Evolutionary conservation across 2,329 filamentous ascomycete species (phyloP).

Genomic region (Podosphaera aphanis): DNA sequence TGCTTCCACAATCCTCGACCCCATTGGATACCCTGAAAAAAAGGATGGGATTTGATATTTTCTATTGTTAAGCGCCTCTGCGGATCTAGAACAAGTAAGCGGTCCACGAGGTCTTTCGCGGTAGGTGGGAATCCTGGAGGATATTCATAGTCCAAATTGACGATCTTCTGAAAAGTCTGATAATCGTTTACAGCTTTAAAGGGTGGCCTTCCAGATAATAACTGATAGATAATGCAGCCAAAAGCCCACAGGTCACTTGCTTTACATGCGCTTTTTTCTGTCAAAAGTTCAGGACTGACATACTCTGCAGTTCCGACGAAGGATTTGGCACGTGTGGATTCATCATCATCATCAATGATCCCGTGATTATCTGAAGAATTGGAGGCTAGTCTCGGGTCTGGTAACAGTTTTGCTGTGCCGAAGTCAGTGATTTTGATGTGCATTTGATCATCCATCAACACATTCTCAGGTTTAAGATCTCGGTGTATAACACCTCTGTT

Average conservation of each 20-base stretch:
- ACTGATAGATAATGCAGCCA: conserved; percentile 91
- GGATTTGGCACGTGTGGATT: conserved; percentile 61
- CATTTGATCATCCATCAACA: conserved; percentile 84
- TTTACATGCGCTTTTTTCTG: conserved; percentile 91
- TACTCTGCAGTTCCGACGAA: conserved; percentile 98
- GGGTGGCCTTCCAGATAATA: conserved; percentile 81
- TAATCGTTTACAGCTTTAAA: conserved; percentile 96
- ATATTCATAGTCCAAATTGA: conserved; percentile 82
- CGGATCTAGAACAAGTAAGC: conserved; percentile 75
- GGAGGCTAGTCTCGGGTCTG: conserved; percentile 23
- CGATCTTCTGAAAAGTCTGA: conserved; percentile 94
- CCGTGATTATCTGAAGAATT: conserved; percentile 17
- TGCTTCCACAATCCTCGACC: conserved; percentile 70
- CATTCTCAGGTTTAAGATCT: conserved; percentile 91
- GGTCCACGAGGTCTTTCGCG: conserved; percentile 72
- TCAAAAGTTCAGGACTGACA: conserved; percentile 89
- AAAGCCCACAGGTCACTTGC: conserved; percentile 96
- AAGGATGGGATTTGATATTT: conserved; percentile 88
- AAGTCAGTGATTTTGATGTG: conserved; percentile 98
- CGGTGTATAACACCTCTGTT: conserved; percentile 85
- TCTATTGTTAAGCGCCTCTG: conserved; percentile 67
- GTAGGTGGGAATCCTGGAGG: conserved; percentile 67
- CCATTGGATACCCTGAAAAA: conserved; percentile 73
- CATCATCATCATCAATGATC: conserved; percentile 20
- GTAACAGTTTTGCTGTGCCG: conserved; percentile 85